phyloP scores from a whole-genome alignment of 257 asterid genomes.

The Catharanthus roseus region DNA sequence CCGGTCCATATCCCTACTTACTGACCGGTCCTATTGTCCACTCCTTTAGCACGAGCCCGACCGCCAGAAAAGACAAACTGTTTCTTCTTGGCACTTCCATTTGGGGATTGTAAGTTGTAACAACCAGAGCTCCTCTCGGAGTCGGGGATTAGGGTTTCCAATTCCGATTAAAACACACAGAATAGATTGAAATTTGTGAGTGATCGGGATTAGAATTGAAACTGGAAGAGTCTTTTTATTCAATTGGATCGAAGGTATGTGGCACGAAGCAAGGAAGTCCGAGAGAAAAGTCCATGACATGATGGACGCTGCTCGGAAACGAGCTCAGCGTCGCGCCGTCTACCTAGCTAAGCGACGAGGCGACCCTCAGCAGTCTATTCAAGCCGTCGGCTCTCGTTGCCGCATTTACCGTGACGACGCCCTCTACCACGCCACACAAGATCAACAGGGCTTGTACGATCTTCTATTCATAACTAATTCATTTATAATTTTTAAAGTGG shows the following conservation, averaged over 20 bases:
- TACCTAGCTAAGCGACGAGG: constrained; percentile 96
- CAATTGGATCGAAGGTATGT: constrained; percentile 39
- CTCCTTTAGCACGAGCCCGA: no score
- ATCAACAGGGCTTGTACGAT: constrained; percentile 88
- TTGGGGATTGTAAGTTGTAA: neutral
- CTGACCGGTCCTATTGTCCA: no score
- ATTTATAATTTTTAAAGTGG: no score
- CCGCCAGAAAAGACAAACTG: neutral
- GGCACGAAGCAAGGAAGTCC: constrained; percentile 98
- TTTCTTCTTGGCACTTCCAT: neutral
- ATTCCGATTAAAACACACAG: neutral
- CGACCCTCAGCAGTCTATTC: constrained; percentile 90
- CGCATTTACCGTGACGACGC: constrained; percentile 82
- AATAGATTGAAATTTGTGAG: neutral
- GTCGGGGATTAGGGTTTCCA: constrained; percentile 32
- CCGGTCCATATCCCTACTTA: no score
- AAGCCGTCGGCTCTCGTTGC: constrained; percentile 78
- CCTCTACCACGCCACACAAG: constrained; percentile 82
- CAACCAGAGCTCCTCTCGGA: neutral
- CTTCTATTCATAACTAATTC: neutral
- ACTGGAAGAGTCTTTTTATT: no score
- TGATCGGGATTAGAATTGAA: neutral
- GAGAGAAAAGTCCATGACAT: constrained; percentile 97
- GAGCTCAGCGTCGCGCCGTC: constrained; percentile 94
- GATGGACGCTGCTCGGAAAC: constrained; percentile 99